These are phyloP conservation scores for Penicillium occitanis DNA, from an alignment of 2,329 filamentous ascomycete species.

Conservation along the genomic window DNA sequence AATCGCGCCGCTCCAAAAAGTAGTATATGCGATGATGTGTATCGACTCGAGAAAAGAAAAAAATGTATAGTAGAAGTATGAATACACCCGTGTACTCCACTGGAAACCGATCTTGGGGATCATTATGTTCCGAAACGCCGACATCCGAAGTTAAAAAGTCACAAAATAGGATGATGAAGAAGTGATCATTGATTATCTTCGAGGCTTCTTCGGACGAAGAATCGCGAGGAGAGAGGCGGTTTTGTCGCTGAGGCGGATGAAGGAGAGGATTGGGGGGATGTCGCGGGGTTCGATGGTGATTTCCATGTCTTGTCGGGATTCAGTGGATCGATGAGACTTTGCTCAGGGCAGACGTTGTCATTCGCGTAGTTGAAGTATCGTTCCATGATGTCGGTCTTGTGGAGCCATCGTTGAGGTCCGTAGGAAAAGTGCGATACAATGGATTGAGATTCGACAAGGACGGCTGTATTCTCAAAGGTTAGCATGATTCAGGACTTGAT, in stretches of 20 bases:
- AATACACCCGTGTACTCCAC: conserved; percentile 14
- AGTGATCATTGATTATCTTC: neutral
- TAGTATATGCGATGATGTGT: conserved; percentile 3
- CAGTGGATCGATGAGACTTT: conserved; percentile 17
- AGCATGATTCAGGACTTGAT: neutral
- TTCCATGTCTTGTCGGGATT: conserved; percentile 15
- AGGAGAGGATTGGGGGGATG: neutral
- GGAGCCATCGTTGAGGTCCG: conserved; percentile 17
- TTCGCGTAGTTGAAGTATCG: conserved; percentile 22
- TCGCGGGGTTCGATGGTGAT: neutral
- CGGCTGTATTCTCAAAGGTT: conserved; percentile 9
- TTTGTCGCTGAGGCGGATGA: neutral
- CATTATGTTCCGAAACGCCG: conserved; percentile 11
- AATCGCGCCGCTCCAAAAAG: conserved; percentile 9
- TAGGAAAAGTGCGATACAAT: conserved; percentile 22
- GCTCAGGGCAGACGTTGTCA: conserved; percentile 18
- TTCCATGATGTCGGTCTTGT: conserved; percentile 21
- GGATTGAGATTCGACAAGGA: conserved; percentile 21
- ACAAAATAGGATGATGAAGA: neutral
- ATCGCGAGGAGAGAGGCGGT: neutral
- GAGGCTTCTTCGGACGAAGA: conserved; percentile 6
- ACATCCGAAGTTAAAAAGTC: neutral
- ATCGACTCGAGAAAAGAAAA: neutral
- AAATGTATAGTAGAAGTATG: neutral
- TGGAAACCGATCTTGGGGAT: conserved; percentile 7